Evolutionary conservation across 148 eudicot species (phyloP).

Genomic region (Diospyros kaki): DNA sequence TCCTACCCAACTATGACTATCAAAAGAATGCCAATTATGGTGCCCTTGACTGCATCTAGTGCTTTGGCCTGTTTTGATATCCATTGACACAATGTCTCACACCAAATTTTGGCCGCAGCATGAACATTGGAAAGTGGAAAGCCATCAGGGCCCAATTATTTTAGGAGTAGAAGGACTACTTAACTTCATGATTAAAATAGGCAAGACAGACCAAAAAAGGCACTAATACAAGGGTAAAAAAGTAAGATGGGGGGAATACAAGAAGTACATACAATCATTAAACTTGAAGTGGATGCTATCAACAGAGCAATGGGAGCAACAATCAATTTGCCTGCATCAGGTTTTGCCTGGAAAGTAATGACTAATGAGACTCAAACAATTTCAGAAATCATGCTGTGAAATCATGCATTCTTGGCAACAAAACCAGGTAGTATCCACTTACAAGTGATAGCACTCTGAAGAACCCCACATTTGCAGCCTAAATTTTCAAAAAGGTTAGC

Average conservation of each 20-base stretch:
- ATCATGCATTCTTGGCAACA: neutral
- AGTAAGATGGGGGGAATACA: neutral
- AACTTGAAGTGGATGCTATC: constrained; percentile 69
- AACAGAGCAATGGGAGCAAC: constrained; percentile 74
- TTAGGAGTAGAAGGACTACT: neutral
- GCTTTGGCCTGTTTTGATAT: constrained; percentile 53
- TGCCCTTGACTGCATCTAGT: constrained; percentile 55
- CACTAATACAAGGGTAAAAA: no score
- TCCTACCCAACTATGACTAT: constrained; percentile 77
- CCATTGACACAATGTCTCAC: constrained; percentile 87
- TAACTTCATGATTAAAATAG: no score
- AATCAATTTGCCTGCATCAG: constrained; percentile 65
- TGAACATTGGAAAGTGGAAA: neutral
- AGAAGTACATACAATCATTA: constrained; percentile 57
- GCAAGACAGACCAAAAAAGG: no score
- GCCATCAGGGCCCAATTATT: neutral
- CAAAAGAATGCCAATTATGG: constrained; percentile 61
- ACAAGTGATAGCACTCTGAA: constrained; percentile 71
- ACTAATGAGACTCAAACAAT: neutral
- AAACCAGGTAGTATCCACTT: constrained; percentile 25
- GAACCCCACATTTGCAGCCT: constrained; percentile 87
- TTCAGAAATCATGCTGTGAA: neutral
- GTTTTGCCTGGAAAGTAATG: constrained; percentile 62
- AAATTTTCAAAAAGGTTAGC: constrained; percentile 23
- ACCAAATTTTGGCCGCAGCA: constrained; percentile 86